Evolutionary conservation across 2,329 filamentous ascomycete species (phyloP).

Genomic region (Daldinia sp.): DNA sequence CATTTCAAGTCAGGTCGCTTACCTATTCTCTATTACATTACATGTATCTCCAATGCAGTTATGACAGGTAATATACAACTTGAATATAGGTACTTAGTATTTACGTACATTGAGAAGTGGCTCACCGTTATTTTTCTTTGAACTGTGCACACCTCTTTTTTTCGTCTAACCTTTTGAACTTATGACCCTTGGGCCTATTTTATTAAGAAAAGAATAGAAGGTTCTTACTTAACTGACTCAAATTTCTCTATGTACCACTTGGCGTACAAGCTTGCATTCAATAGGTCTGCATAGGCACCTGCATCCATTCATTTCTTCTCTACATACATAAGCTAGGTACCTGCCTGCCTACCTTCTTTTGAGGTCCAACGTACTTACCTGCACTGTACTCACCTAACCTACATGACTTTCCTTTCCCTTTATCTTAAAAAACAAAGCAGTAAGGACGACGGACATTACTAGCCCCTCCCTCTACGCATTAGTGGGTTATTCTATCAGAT

Average conservation of each 20-base stretch:
- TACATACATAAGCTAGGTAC: no score
- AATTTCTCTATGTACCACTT: conserved; percentile 9
- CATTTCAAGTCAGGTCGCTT: background rate
- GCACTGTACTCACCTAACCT: background rate
- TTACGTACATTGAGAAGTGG: conserved; percentile 17
- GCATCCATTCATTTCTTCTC: conserved; percentile 18
- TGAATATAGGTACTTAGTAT: background rate
- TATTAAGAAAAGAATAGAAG: conserved; percentile 38
- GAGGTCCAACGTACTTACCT: background rate
- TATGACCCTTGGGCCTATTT: conserved; percentile 11
- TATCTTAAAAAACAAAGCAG: background rate
- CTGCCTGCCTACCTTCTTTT: no score
- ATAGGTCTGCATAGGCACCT: conserved; percentile 5
- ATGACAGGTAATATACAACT: background rate
- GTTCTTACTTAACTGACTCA: conserved; percentile 29
- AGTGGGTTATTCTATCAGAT: conserved; percentile 2
- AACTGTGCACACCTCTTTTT: conserved; percentile 27
- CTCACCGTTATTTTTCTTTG: conserved; percentile 33
- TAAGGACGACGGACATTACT: background rate
- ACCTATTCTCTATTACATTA: background rate
- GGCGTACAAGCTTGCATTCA: background rate
- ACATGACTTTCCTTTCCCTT: background rate
- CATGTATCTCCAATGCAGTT: conserved; percentile 3
- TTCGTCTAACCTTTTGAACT: conserved; percentile 15
- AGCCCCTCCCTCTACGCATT: background rate